Evolutionary conservation across 176 grass and related monocot species (phyloP).

Genomic region (Aegilops speltoides): DNA sequence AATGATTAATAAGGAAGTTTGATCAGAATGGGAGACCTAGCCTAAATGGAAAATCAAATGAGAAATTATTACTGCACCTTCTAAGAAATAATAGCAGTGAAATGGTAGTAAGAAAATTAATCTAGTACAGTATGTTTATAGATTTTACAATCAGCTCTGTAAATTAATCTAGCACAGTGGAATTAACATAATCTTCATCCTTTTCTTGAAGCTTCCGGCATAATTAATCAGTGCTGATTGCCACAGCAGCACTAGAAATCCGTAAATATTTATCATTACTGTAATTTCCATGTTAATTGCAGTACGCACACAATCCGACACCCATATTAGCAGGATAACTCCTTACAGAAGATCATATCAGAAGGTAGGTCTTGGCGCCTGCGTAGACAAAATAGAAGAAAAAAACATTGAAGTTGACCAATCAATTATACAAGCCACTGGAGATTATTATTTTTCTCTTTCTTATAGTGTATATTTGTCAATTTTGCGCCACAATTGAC

Average conservation of each 20-base stretch:
- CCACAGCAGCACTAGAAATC: not conserved
- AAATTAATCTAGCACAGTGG: not conserved
- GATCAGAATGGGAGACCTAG: not conserved
- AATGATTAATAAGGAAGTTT: slow-evolving; percentile 10
- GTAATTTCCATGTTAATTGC: not conserved
- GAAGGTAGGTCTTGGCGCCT: not conserved
- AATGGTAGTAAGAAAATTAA: slow-evolving; percentile 1
- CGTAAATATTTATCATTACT: not conserved
- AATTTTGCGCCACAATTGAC: not conserved
- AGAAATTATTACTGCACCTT: not conserved
- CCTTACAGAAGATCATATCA: not conserved
- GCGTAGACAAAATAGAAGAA: not conserved
- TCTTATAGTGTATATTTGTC: not conserved
- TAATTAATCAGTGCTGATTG: not conserved
- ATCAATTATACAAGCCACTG: not conserved
- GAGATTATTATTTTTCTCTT: not conserved
- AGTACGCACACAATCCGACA: not conserved
- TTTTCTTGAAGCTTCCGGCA: slow-evolving; percentile 1
- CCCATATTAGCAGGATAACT: not conserved
- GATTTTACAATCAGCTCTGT: not conserved
- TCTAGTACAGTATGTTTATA: not conserved
- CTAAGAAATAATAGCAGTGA: not conserved
- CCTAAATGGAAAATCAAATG: not conserved
- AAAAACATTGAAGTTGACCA: not conserved
- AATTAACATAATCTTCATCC: not conserved